Evolutionary conservation across 75 land plant species (phyloP).

Genomic region (Adiantum capillusveneris): DNA sequence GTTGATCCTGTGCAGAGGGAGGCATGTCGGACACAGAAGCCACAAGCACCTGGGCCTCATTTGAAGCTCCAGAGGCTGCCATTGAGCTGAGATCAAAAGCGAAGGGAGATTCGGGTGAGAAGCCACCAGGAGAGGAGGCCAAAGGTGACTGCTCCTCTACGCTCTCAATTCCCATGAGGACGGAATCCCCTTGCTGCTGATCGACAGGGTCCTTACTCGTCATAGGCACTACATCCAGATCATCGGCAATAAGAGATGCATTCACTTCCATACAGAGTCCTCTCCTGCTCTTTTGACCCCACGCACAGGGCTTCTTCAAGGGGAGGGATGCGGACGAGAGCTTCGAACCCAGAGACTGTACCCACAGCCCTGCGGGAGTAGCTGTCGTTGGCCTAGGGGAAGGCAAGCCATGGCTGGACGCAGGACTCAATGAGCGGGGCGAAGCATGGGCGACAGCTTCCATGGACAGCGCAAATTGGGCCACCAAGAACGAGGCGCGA

Average conservation of each 20-base stretch:
- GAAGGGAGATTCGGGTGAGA: constrained; percentile 26
- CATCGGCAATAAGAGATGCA: constrained; percentile 21
- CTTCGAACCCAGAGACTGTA: too few species aligned
- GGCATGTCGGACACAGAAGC: background rate
- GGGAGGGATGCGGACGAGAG: too few species aligned
- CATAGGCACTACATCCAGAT: constrained; percentile 43
- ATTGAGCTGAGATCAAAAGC: constrained; percentile 9
- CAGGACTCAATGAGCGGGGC: too few species aligned
- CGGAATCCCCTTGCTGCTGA: constrained; percentile 28
- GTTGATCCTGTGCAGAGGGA: constrained; percentile 22
- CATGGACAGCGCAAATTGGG: too few species aligned
- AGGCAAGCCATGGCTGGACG: too few species aligned
- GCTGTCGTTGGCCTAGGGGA: too few species aligned
- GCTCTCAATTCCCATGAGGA: background rate
- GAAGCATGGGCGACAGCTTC: too few species aligned
- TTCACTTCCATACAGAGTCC: too few species aligned
- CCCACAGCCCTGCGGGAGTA: too few species aligned
- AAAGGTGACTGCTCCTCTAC: constrained; percentile 2
- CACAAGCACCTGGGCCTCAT: constrained; percentile 9
- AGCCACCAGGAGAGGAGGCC: constrained; percentile 26
- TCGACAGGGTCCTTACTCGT: constrained; percentile 30
- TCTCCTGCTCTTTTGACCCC: too few species aligned
- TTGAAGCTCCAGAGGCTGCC: constrained; percentile 12
- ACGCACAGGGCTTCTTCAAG: too few species aligned
- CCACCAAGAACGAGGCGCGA: too few species aligned